phyloP scores from a whole-genome alignment of 441 rosid species.

The Hura crepitans region DNA sequence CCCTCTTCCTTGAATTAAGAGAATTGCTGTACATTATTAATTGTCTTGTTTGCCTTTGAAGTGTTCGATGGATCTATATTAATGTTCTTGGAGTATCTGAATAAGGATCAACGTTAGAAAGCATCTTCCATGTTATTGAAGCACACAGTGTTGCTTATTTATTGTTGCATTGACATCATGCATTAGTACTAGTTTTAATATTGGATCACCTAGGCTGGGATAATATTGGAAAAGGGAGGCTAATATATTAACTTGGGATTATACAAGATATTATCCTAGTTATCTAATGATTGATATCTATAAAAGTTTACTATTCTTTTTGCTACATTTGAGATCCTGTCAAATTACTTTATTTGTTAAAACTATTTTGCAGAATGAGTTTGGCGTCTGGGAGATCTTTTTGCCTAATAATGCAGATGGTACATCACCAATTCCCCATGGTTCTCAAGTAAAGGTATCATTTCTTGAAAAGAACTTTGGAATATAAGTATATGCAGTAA shows the following conservation, averaged over 20 bases:
- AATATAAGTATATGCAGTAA: not conserved
- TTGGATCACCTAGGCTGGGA: not conserved
- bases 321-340: slow-evolving; percentile 5
- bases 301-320: not conserved
- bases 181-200: not conserved
- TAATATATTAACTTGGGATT: not conserved
- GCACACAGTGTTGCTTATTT: not conserved
- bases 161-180: not conserved
- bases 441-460: slow-evolving; percentile 90
- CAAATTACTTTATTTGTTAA: not conserved
- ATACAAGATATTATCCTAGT: not conserved
- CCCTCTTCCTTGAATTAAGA: too few relatives aligned
- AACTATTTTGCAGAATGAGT: slow-evolving; percentile 57
- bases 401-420: slow-evolving; percentile 91
- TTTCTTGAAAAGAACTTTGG: slow-evolving; percentile 7
- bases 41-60: not conserved
- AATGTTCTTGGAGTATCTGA: not conserved
- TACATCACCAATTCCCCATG: slow-evolving; percentile 88
- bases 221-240: not conserved
- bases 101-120: not conserved
- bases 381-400: slow-evolving; percentile 97
- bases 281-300: slow-evolving; percentile 1
- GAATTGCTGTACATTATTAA: not conserved
- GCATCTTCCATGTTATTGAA: not conserved
- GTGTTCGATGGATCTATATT: not conserved